Evolutionary conservation across 768 basidiomycete species (phyloP).

Genomic region (Naganishia vishniacii): DNA sequence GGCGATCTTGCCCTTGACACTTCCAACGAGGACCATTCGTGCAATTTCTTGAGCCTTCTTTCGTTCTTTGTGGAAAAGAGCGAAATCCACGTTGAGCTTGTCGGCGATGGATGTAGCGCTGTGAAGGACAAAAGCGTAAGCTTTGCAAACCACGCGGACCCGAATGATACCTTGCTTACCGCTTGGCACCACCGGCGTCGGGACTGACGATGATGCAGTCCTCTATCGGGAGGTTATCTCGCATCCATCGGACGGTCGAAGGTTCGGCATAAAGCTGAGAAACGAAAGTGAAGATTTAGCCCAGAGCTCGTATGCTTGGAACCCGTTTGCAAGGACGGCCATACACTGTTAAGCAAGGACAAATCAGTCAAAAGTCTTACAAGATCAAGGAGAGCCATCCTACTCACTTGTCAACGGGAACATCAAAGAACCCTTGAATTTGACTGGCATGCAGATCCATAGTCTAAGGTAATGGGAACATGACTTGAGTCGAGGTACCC

Average conservation of each 20-base stretch:
- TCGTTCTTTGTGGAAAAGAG: slow-evolving; percentile 97
- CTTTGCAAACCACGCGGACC: neutral
- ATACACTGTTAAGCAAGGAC: neutral
- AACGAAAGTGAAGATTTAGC: neutral
- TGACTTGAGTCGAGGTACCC: neutral
- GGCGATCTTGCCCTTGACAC: slow-evolving; percentile 87
- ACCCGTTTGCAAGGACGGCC: neutral
- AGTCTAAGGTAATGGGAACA: slow-evolving; percentile 53
- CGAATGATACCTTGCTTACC: slow-evolving; percentile 53
- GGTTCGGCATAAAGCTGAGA: slow-evolving; percentile 78
- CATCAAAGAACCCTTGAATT: slow-evolving; percentile 99
- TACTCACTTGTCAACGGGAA: slow-evolving; percentile 89
- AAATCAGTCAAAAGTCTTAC: neutral
- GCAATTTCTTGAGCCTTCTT: slow-evolving; percentile 59
- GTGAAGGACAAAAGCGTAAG: slow-evolving; percentile 12
- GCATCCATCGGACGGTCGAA: slow-evolving; percentile 88
- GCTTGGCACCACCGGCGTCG: slow-evolving; percentile 98
- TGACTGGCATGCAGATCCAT: slow-evolving; percentile 99
- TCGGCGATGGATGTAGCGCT: slow-evolving; percentile 98
- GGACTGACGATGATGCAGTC: slow-evolving; percentile 93
- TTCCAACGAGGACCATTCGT: slow-evolving; percentile 77
- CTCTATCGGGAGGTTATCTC: slow-evolving; percentile 75
- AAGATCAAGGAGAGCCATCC: neutral
- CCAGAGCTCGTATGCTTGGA: neutral
- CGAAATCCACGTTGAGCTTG: slow-evolving; percentile 91